phyloP scores from a whole-genome alignment of 805 yeast species.

The Saccharomycopsis fermentans region DNA sequence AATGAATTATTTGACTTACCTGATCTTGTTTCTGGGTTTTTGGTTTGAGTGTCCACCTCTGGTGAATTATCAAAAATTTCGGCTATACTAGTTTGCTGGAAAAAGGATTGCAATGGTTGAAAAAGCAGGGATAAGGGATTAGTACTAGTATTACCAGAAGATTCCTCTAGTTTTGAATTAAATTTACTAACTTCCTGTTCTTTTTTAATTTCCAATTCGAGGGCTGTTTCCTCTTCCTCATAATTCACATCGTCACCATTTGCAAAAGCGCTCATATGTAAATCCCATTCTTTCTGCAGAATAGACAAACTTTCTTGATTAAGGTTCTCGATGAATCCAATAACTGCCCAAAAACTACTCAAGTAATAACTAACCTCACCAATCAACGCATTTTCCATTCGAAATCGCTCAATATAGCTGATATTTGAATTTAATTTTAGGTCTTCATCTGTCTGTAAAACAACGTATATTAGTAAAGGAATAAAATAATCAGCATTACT shows the following conservation, averaged over 20 bases:
- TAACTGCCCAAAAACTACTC: conserved; percentile 84
- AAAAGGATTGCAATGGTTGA: conserved; percentile 16
- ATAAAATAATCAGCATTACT: conserved; percentile 86
- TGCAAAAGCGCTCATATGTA: conserved; percentile 35
- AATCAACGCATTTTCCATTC: conserved; percentile 60
- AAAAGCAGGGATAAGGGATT: conserved; percentile 9
- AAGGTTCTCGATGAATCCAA: conserved; percentile 62
- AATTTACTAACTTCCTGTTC: background rate
- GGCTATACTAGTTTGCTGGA: conserved; percentile 4
- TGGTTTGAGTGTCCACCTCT: background rate
- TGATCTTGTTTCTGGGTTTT: conserved; percentile 1
- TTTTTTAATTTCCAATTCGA: conserved; percentile 18
- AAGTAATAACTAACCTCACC: conserved; percentile 92
- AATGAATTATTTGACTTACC: background rate
- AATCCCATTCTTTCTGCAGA: conserved; percentile 46
- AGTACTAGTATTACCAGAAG: background rate
- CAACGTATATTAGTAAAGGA: conserved; percentile 77
- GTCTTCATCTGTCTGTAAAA: conserved; percentile 35
- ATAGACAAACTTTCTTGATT: conserved; percentile 50
- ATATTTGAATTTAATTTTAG: conserved; percentile 57
- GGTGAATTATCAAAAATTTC: background rate
- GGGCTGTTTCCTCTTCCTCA: conserved; percentile 27
- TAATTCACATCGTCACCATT: conserved; percentile 8
- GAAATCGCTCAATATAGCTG: conserved; percentile 74
- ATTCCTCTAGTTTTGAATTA: background rate